Base-by-base conservation (phyloP, 257 asterid genomes). In the Primulina huaijiensis region DNA sequence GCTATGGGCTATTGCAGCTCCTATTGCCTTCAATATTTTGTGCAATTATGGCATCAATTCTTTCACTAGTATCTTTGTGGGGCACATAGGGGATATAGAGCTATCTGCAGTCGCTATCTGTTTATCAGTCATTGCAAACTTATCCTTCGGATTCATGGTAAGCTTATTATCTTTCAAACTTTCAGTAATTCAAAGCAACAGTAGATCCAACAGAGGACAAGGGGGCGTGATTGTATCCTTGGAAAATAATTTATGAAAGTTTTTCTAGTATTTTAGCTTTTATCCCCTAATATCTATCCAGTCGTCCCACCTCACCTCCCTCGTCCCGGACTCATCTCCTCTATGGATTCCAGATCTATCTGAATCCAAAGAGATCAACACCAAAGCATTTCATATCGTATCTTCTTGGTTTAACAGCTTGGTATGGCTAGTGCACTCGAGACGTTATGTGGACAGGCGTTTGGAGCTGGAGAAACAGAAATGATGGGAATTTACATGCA, bases 391-490 rank as follows among this genome's bases (percentile, higher is more conserved):
- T 25, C 66, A 30, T 11, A 16, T 69, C 34, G 1, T 56, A 10
- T 33, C 3, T 14, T 60, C 25, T 31, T 64, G n/a, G 0, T 31
- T 73, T 46, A 33, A 73, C 87, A 93, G 97, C 85, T 90, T 10
- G 99, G 99, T 8, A 93, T 93, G 99, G 92, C 95, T 60, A 93
- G 99, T 71, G 99, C 99, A 23, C 81, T 93, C 8, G 97, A 93
- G 81, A 93, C 99, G 5, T 50, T 93, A 58, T 89, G 99, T 23
- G 99, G 99, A 40, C 97, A 93, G 67, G 97, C 99, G 23, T 93
- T 81, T 35, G 99, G 99, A 12, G 97, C 99, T 0, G 99, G 99
- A 21, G 95, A 90, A 60, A 62, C 83, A 29, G 85, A 82, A 7
- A 82, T 91, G 88, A 85, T 94, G 0, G 97, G 97, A 43, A 78